Evolutionary conservation across 352 stramenopile species (phyloP).

Genomic region (Phytophthora pseudosyringae): DNA sequence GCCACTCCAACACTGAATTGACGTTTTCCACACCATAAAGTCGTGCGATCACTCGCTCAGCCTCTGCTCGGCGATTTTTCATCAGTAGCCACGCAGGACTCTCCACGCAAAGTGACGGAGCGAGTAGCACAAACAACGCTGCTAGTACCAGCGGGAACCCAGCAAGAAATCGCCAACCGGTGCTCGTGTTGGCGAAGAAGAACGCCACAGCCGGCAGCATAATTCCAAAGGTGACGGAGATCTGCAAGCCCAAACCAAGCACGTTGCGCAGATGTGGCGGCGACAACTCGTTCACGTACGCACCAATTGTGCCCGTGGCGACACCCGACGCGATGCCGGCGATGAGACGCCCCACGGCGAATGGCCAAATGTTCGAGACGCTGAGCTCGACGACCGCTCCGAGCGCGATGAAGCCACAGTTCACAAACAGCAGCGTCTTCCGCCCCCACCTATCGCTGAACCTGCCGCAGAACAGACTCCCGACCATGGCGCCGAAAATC

Average conservation of each 20-base stretch:
- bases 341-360: slow-evolving; percentile 44
- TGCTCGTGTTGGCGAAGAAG: slow-evolving; percentile 58
- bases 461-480: slow-evolving; percentile 42
- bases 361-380: slow-evolving; percentile 35
- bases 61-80: slow-evolving; percentile 27
- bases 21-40: slow-evolving; percentile 41
- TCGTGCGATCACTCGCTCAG: slow-evolving; percentile 26
- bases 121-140: slow-evolving; percentile 44
- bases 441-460: slow-evolving; percentile 37
- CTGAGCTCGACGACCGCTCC: slow-evolving; percentile 39
- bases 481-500: slow-evolving; percentile 65
- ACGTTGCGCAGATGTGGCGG: slow-evolving; percentile 42
- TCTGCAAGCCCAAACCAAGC: slow-evolving; percentile 44
- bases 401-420: slow-evolving; percentile 44
- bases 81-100: slow-evolving; percentile 51
- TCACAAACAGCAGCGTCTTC: slow-evolving; percentile 26
- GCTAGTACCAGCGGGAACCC: slow-evolving; percentile 56
- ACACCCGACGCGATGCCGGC: slow-evolving; percentile 45
- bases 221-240: slow-evolving; percentile 55
- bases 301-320: slow-evolving; percentile 37
- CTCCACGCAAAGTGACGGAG: slow-evolving; percentile 51
- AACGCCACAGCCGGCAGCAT: slow-evolving; percentile 51
- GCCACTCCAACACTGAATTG: slow-evolving; percentile 16
- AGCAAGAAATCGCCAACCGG: slow-evolving; percentile 50
- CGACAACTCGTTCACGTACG: slow-evolving; percentile 50